phyloP scores from a whole-genome alignment of 225 moss, liverwort and hornwort genomes.

The Asterella californica region DNA sequence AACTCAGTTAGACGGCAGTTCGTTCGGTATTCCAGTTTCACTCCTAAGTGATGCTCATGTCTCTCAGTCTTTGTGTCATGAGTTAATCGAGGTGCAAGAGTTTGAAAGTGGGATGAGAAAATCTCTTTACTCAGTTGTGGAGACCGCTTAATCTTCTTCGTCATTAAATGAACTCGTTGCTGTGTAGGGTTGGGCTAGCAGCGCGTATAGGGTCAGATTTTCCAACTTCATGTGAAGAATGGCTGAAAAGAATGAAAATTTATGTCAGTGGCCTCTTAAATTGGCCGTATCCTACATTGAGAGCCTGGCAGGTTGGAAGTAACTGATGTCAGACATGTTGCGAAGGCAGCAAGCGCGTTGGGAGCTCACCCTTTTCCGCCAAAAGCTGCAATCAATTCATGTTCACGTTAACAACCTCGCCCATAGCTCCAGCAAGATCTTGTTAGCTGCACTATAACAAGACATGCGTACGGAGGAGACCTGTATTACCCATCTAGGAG shows the following conservation, averaged over 20 bases:
- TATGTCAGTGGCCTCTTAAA: too few relatives aligned
- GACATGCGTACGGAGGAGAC: too few relatives aligned
- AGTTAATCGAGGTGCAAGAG: background rate
- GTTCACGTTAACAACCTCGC: background rate
- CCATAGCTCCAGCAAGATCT: background rate
- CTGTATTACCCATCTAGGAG: background rate
- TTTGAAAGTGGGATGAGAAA: background rate
- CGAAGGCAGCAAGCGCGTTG: constrained; percentile 95
- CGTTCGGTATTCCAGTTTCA: too few relatives aligned
- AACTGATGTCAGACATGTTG: too few relatives aligned
- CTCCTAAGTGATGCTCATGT: too few relatives aligned
- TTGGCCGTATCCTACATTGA: too few relatives aligned
- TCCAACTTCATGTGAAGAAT: constrained; percentile 54
- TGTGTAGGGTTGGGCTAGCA: constrained; percentile 79
- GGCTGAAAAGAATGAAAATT: too few relatives aligned
- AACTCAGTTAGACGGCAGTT: too few relatives aligned
- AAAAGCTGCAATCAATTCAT: constrained; percentile 57
- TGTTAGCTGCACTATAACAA: background rate
- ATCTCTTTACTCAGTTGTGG: background rate
- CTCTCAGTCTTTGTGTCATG: too few relatives aligned
- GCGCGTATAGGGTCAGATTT: constrained; percentile 82
- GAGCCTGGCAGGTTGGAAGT: too few relatives aligned
- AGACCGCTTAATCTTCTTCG: background rate
- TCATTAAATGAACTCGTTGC: too few relatives aligned
- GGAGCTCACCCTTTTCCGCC: constrained; percentile 97